These are phyloP conservation scores for Penicillium carneum DNA, from an alignment of 2,329 filamentous ascomycete genomes.

Conservation along the genomic window DNA sequence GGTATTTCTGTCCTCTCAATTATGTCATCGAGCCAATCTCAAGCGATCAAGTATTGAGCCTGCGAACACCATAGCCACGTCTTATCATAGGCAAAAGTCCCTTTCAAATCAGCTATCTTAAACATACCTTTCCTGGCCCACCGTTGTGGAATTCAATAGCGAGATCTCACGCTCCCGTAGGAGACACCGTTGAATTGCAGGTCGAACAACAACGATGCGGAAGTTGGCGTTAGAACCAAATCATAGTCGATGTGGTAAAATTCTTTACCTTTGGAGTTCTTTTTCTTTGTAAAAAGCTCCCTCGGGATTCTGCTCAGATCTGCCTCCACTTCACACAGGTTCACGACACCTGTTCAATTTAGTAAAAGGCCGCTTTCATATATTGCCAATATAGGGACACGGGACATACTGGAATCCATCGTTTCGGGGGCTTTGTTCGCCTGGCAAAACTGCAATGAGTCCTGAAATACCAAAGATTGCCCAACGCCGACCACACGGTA, in stretches of 20 bases:
- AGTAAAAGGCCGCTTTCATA: no score
- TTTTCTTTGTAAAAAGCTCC: conserved; percentile 24
- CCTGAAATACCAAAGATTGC: background rate
- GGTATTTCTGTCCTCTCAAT: background rate
- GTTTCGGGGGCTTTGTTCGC: background rate
- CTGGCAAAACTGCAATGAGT: conserved; percentile 19
- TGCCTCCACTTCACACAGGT: conserved; percentile 28
- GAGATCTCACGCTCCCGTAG: conserved; percentile 34
- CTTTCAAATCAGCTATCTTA: background rate
- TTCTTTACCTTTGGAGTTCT: conserved; percentile 26
- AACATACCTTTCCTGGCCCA: background rate
- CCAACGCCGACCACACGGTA: rapidly evolving
- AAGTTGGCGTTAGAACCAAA: conserved; percentile 32
- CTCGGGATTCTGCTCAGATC: conserved; percentile 35
- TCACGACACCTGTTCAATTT: conserved; percentile 16
- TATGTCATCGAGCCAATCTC: background rate
- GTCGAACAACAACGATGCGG: conserved; percentile 36
- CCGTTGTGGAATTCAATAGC: conserved; percentile 25
- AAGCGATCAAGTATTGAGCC: background rate
- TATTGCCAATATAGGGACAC: background rate
- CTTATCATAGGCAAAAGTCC: background rate
- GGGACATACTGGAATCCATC: background rate
- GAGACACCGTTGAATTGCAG: conserved; percentile 37
- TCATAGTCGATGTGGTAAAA: conserved; percentile 26
- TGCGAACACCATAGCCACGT: background rate